A percentile compares a stretch with the other conserved stretches of the same genome.
Evolutionary conservation across 2,329 filamentous ascomycete genomes (phyloP).

Genomic region (Aspergillus hiratsukae): DNA sequence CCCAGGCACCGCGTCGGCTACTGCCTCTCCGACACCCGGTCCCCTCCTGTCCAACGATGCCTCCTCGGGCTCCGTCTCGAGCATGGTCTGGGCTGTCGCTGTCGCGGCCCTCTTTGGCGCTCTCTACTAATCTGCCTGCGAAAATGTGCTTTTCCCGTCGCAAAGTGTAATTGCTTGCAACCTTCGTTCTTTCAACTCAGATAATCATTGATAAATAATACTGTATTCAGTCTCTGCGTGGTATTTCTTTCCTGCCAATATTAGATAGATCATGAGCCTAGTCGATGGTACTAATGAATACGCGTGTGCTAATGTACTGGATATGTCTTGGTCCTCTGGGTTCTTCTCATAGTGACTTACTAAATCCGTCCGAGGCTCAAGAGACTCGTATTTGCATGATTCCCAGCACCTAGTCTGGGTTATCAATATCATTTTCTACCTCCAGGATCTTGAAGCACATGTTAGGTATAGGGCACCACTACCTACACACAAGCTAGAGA

Average conservation of each 20-base stretch:
- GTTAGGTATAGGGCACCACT: no score
- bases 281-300: not conserved
- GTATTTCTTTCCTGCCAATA: not conserved
- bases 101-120: not conserved
- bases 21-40: not conserved
- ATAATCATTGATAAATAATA: not conserved
- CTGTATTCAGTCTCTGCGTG: not conserved
- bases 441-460: no score
- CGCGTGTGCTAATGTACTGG: not conserved
- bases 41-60: slow-evolving; percentile 1
- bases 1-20: not conserved
- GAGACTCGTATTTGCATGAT: no score
- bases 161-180: not conserved
- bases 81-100: not conserved
- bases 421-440: no score
- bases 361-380: no score
- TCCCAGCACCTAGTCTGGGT: no score
- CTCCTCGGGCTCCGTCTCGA: slow-evolving; percentile 6
- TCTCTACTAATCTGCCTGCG: not conserved
- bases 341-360: no score
- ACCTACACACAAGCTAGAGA: no score
- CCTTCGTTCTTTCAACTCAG: not conserved
- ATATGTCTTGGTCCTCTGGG: not conserved
- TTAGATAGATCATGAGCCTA: not conserved
- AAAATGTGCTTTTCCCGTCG: not conserved